phyloP scores from a whole-genome alignment of 345 rosid genomes.

The Ricinus communis region DNA sequence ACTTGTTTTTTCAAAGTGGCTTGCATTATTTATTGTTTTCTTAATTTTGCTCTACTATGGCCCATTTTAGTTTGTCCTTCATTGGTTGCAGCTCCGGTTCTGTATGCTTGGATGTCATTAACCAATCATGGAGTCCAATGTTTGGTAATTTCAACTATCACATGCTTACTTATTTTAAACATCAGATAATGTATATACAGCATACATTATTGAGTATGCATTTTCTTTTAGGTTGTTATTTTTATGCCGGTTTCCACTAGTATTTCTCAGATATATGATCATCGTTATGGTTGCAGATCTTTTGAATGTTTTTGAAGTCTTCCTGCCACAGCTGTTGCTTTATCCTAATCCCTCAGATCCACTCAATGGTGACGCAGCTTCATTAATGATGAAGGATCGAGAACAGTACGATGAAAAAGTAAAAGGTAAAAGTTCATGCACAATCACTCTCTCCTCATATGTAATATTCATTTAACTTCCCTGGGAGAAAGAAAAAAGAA shows the following conservation, averaged over 20 bases:
- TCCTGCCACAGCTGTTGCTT: conserved; percentile 67
- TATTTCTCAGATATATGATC: conserved; percentile 1
- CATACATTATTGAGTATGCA: not conserved
- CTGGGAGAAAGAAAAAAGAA: not conserved
- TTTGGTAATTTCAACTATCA: conserved; percentile 45
- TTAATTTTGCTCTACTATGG: not conserved
- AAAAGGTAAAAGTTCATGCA: conserved; percentile 42
- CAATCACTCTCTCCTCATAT: not conserved
- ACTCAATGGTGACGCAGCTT: conserved; percentile 67
- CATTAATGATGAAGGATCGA: conserved; percentile 67
- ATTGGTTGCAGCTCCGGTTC: conserved; percentile 58
- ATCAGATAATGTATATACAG: not conserved
- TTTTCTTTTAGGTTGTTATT: not conserved
- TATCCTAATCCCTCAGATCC: conserved; percentile 79
- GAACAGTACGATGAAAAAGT: conserved; percentile 66
- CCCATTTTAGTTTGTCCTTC: conserved; percentile 1
- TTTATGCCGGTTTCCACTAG: not conserved
- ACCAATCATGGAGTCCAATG: conserved; percentile 85
- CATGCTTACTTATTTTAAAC: not conserved
- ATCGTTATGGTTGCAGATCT: conserved; percentile 50
- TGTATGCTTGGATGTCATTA: conserved; percentile 73
- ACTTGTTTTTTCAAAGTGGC: not conserved
- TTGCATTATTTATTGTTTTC: not conserved
- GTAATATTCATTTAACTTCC: not conserved
- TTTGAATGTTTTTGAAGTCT: conserved; percentile 65